Evolutionary conservation across 495 filamentous ascomycete species (phyloP).

Genomic region (Trypethelium eluteriae): DNA sequence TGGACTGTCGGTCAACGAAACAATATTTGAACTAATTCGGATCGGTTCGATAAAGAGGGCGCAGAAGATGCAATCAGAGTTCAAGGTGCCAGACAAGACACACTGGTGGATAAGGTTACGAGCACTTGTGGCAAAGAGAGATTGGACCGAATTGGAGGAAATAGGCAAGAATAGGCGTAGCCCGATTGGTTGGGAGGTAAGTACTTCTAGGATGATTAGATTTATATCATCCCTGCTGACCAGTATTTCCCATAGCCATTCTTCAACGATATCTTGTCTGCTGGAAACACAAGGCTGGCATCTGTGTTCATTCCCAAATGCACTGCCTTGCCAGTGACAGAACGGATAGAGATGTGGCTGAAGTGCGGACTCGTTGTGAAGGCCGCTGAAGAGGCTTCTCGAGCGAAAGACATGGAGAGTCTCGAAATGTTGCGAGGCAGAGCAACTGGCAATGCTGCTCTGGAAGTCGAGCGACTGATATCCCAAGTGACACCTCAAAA

Average conservation of each 20-base stretch:
- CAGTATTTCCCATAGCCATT: slow-evolving; percentile 54
- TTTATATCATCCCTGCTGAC: slow-evolving; percentile 14
- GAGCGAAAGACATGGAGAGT: slow-evolving; percentile 64
- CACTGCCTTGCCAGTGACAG: slow-evolving; percentile 50
- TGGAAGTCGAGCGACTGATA: slow-evolving; percentile 58
- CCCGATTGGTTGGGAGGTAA: slow-evolving; percentile 94
- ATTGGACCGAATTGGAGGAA: slow-evolving; percentile 90
- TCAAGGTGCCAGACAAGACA: slow-evolving; percentile 83
- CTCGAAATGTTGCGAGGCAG: slow-evolving; percentile 52
- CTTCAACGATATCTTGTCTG: slow-evolving; percentile 78
- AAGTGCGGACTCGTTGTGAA: slow-evolving; percentile 87
- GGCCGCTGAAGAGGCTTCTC: slow-evolving; percentile 86
- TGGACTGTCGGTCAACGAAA: slow-evolving; percentile 82
- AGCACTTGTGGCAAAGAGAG: slow-evolving; percentile 76
- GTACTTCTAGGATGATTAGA: slow-evolving; percentile 21
- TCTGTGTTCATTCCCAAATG: slow-evolving; percentile 83
- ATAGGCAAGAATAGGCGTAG: slow-evolving; percentile 62
- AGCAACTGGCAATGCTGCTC: slow-evolving; percentile 47
- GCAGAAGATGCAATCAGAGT: slow-evolving; percentile 79
- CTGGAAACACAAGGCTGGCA: slow-evolving; percentile 84
- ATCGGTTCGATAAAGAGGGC: slow-evolving; percentile 70
- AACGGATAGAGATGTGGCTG: slow-evolving; percentile 85
- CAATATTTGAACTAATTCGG: slow-evolving; percentile 72
- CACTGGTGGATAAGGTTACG: slow-evolving; percentile 86
- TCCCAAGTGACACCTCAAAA: slow-evolving; percentile 36